Base-by-base conservation (phyloP, 495 filamentous ascomycete genomes). In the Lepidopterella palustris region DNA sequence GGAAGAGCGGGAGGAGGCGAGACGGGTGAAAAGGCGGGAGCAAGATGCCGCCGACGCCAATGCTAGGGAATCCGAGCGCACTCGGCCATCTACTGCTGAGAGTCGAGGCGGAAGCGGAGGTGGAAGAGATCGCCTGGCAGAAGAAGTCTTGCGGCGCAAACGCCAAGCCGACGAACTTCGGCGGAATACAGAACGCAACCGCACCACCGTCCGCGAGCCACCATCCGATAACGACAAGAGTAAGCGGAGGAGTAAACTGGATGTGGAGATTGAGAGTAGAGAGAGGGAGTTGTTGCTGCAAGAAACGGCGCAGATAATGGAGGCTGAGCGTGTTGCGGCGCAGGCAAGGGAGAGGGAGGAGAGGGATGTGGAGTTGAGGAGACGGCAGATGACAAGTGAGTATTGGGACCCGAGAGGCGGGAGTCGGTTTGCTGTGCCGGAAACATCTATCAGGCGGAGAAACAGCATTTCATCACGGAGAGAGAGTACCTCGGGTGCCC, bases 1-100 rank as follows among this genome's bases (percentile, higher is more conserved):
- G 11, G 62, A 65, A 31, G 62, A 53, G 5, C 25, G 62, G n/a
- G 62, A 65, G 23, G 50, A 60, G 24, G 35, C n/a, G 5, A 53
- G 58, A 28, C 42, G 31, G 8, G 55, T 42, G 29, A 60, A 62
- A 42, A 29, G 23, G 0, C 55, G 15, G 24, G 57, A 55, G 40
- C 26, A n/a, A 50, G 45, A 51, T 3, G 10, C 10, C 2, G 35
- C 35, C 13, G 35, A 42, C 18, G 35, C 35, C 2, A 42, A 3
- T 11, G 35, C 13, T 11, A 42, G 35, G 35, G 35, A 42, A 13
- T 15, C 13, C 13, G 39, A 48, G 25, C 21, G 24, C 8, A 28
- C 32, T 15, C 51, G 42, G 6, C 40, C 47, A 31, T n/a, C n/a
- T n/a, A n/a, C n/a, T n/a, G n/a, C n/a, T n/a, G n/a, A 26, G 20